Evolutionary conservation across 2,329 filamentous ascomycete species (phyloP).

Genomic region (Epicoccum sorghinum): DNA sequence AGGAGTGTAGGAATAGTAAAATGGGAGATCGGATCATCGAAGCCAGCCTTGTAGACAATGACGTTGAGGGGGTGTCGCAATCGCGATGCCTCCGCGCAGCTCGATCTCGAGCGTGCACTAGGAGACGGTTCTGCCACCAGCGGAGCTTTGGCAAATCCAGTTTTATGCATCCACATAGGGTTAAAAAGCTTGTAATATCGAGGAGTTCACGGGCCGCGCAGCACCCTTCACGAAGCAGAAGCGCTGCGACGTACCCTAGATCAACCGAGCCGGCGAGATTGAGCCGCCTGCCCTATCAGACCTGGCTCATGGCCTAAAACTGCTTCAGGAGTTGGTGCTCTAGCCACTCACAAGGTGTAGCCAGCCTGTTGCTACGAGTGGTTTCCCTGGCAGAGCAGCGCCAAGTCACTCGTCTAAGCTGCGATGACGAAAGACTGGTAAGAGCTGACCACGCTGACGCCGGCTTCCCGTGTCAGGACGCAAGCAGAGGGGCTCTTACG

Average conservation of each 20-base stretch:
- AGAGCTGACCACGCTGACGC: slow-evolving; percentile 28
- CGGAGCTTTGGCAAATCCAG: slow-evolving; percentile 35
- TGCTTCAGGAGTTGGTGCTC: slow-evolving; percentile 23
- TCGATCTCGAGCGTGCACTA: slow-evolving; percentile 38
- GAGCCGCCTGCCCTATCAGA: slow-evolving; percentile 38
- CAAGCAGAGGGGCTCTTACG: slow-evolving; percentile 24
- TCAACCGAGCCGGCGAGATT: slow-evolving; percentile 37
- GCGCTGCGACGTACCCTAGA: slow-evolving; percentile 38
- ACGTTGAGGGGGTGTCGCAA: slow-evolving; percentile 36
- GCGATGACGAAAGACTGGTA: slow-evolving; percentile 39
- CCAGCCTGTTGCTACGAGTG: slow-evolving; percentile 24
- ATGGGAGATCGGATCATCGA: slow-evolving; percentile 29
- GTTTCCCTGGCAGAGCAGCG: slow-evolving; percentile 37
- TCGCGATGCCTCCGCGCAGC: slow-evolving; percentile 36
- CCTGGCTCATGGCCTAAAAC: slow-evolving; percentile 13
- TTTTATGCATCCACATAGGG: slow-evolving; percentile 40
- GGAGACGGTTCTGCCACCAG: slow-evolving; percentile 25
- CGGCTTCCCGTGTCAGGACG: slow-evolving; percentile 21
- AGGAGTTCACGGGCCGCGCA: slow-evolving; percentile 38
- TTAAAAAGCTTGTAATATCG: slow-evolving; percentile 30
- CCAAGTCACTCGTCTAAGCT: slow-evolving; percentile 30
- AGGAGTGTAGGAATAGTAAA: slow-evolving; percentile 19
- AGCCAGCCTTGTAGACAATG: slow-evolving; percentile 36
- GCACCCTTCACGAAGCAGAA: slow-evolving; percentile 26
- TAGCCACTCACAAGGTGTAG: slow-evolving; percentile 29